Evolutionary conservation across 257 asterid species (phyloP).

Genomic region (Solanum okadae): DNA sequence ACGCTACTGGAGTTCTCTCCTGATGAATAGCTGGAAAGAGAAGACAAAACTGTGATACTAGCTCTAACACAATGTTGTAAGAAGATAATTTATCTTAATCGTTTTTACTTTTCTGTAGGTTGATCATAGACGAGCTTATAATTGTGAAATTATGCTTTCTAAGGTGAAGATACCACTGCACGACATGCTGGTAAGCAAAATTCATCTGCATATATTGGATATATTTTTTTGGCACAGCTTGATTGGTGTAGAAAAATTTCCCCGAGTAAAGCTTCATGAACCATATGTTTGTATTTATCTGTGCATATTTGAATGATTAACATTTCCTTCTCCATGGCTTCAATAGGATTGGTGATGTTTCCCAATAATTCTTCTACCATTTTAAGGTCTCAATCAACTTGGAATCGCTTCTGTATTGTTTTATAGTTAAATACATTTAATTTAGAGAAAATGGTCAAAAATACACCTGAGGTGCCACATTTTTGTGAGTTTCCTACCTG

Average conservation of each 20-base stretch:
- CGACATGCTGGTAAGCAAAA: constrained; percentile 15
- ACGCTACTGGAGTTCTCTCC: neutral
- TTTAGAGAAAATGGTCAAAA: neutral
- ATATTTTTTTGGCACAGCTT: neutral
- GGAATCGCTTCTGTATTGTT: neutral
- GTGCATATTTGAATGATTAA: neutral
- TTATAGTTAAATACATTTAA: neutral
- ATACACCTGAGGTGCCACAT: neutral
- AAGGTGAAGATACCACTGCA: constrained; percentile 83
- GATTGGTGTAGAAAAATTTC: too few species aligned
- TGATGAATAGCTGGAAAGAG: neutral
- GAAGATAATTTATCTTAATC: neutral
- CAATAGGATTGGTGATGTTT: neutral
- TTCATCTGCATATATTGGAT: neutral
- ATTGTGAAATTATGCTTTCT: constrained; percentile 87
- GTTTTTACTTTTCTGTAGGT: constrained; percentile 35
- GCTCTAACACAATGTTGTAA: neutral
- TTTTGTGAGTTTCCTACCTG: neutral
- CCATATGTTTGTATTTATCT: neutral
- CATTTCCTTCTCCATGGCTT: neutral
- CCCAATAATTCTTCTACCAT: neutral
- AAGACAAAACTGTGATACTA: neutral
- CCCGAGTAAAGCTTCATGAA: neutral
- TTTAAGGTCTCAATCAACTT: neutral
- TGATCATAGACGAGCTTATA: constrained; percentile 81